Evolutionary conservation across 805 yeast genomes (phyloP), one percentile per base, ranked within the genome.

Genomic region (Starmerella asiatica): DNA sequence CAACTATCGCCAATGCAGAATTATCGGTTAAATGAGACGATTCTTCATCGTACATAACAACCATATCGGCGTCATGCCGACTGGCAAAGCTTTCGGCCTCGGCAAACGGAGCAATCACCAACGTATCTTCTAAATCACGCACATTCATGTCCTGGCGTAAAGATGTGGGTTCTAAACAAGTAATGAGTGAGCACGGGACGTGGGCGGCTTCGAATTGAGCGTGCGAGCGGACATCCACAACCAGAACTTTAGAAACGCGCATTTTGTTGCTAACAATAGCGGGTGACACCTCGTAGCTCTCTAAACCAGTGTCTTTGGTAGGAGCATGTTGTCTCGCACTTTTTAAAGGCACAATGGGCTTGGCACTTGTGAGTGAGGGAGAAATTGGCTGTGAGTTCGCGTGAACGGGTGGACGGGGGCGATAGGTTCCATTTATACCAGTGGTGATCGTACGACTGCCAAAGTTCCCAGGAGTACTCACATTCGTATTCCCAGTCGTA

Each of bases 161-260:
- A 1, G 73, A 65, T 16, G 69, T 65, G 0, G 96, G 95, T 38
- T 83, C 94, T 16, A 86, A 68, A 54, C 86, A 81, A 9, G 82
- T 67, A 7, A 79, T 57, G 39, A 79, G 71, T 3, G 62, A 59
- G 20, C 73, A 61, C 11, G 69, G 62, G 18, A 86, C 73, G 56
- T 84, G 95, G 35, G 71, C 70, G 32, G 63, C 61, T 34, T 73
- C 70, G 53, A 69, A 85, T 28, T 73, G 76, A 16, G 62, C 63
- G 29, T 76, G 63, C 15, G 76, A 62, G 48, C 96, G 64, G 31
- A 75, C 68, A 56, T 88, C 97, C 5, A 88, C 68, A 9, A 86
- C 45, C n/a, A 86, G 62, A 0, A 79, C 47, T 19, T 32, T 36
- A 11, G 49, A 41, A n/a, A 33, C 44, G 11, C 33, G 31, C 14